These are phyloP conservation scores for Dimargaris xerosporica DNA, from an alignment of 192 early-diverging fungal species.

Conservation along the genomic window DNA sequence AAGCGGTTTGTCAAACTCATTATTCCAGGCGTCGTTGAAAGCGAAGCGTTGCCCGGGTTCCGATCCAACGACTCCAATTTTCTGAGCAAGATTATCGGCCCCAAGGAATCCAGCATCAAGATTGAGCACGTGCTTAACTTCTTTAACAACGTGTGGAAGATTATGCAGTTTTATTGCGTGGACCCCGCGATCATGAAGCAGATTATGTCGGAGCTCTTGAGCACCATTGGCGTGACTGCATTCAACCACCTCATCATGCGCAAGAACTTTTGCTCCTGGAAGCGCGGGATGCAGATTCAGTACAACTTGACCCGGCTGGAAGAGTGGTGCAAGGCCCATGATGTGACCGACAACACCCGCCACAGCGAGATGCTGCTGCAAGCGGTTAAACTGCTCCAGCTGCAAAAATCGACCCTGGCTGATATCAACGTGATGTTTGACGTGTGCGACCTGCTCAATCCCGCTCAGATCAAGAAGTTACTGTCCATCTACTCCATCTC, in stretches of 20 bases:
- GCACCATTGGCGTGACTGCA: conserved; percentile 85
- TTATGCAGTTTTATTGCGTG: conserved; percentile 96
- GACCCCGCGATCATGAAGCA: conserved; percentile 82
- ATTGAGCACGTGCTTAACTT: conserved; percentile 93
- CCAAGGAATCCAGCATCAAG: conserved; percentile 58
- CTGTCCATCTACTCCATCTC: conserved; percentile 88
- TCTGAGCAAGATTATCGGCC: conserved; percentile 76
- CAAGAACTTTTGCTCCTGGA: conserved; percentile 98
- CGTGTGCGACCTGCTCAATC: conserved; percentile 92
- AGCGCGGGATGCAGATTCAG: conserved; percentile 98
- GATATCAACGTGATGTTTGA: conserved; percentile 99
- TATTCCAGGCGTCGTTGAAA: conserved; percentile 91
- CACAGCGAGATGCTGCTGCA: conserved; percentile 91
- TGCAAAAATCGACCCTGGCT: conserved; percentile 44
- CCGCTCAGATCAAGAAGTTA: conserved; percentile 95
- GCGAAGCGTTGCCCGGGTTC: conserved; percentile 87
- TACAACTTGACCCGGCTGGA: conserved; percentile 95
- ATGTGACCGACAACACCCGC: conserved; percentile 72
- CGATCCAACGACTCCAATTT: conserved; percentile 83
- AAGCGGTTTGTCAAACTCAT: conserved; percentile 89
- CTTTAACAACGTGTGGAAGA: conserved; percentile 84
- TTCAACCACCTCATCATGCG: conserved; percentile 98
- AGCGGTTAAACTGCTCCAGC: conserved; percentile 90
- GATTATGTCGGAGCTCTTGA: conserved; percentile 87
- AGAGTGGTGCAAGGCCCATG: conserved; percentile 98